Evolutionary conservation across 2,329 filamentous ascomycete genomes (phyloP), one percentile per base, ranked within the genome.

Genomic region (Metarhizium humberi): DNA sequence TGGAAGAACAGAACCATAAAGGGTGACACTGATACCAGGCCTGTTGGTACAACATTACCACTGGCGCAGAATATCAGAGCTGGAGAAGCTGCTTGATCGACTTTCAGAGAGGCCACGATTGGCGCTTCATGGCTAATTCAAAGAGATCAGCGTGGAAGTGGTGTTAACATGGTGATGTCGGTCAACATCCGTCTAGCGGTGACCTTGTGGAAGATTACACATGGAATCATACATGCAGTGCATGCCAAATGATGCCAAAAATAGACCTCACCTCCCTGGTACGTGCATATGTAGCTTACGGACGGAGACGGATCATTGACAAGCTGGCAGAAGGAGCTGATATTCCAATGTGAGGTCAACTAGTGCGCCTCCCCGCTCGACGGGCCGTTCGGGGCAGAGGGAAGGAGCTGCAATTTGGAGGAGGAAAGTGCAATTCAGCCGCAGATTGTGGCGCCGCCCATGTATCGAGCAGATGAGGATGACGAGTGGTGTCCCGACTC

Each of bases 391-490:
- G 32, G 32, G 32, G 10, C 32, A 34, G 25, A 25, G 25, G 25
- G 25, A 25, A 25, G 25, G 1, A 34, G 32, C 32, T 34, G 32
- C 40, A 16, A 25, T 25, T 25, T 25, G 3, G 25, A 25, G 40
- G 40, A 42, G n/a, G 6, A 46, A 46, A 46, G 18, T 48, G 25
- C 45, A 30, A 30, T 38, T 55, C 53, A 55, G 53, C 53, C 53
- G 53, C 53, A 10, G 43, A 50, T 50, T 25, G 53, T 46, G 53
- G 53, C 46, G 53, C 38, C 36, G 36, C 47, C 38, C 52, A 38
- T 45, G 25, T 54, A 46, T 29, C 47, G 32, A 34, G 7, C 7
- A 11, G 25, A 48, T 11, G 7, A 48, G 30, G 25, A 16, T 46
- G 43, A 46, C 18, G 43, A 25, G 6, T 25, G 43, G 43, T 46